These are phyloP conservation scores for Mucor sp. DNA, from an alignment of 371 early-diverging fungal genomes.

Conservation along the genomic window DNA sequence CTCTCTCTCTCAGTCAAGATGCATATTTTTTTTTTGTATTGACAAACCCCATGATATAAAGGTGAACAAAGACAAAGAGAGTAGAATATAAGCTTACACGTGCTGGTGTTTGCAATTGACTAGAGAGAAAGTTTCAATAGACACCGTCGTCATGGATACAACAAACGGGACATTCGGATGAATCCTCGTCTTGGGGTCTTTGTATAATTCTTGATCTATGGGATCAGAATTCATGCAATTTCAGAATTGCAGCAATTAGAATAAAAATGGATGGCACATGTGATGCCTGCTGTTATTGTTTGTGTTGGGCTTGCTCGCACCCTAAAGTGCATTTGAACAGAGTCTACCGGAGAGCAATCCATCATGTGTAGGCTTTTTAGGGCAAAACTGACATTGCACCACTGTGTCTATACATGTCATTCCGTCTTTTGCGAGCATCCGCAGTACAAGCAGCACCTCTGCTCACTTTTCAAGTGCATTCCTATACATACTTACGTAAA, in stretches of 20 bases:
- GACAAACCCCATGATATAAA: background rate
- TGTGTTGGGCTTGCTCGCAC: too few species aligned
- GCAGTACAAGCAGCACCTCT: too few species aligned
- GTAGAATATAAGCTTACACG: background rate
- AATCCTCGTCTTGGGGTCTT: background rate
- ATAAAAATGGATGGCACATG: background rate
- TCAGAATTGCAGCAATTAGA: background rate
- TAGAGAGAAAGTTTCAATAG: background rate
- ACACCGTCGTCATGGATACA: background rate
- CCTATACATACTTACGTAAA: too few species aligned
- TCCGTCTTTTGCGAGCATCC: too few species aligned
- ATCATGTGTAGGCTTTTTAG: too few species aligned
- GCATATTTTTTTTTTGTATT: background rate
- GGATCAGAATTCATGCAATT: background rate
- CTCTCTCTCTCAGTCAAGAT: background rate
- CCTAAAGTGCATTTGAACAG: too few species aligned
- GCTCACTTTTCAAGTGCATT: too few species aligned
- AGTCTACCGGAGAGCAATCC: too few species aligned
- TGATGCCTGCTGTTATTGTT: background rate
- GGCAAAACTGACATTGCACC: too few species aligned
- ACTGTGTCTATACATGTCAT: background rate
- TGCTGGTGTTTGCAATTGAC: background rate
- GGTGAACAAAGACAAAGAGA: background rate
- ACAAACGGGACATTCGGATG: background rate
- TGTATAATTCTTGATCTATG: background rate